A percentile compares a stretch with the other conserved stretches of the same genome.
These are phyloP conservation scores for Neofusicoccum umdonicola DNA, from an alignment of 2,329 filamentous ascomycete genomes.

Conservation along the genomic window DNA sequence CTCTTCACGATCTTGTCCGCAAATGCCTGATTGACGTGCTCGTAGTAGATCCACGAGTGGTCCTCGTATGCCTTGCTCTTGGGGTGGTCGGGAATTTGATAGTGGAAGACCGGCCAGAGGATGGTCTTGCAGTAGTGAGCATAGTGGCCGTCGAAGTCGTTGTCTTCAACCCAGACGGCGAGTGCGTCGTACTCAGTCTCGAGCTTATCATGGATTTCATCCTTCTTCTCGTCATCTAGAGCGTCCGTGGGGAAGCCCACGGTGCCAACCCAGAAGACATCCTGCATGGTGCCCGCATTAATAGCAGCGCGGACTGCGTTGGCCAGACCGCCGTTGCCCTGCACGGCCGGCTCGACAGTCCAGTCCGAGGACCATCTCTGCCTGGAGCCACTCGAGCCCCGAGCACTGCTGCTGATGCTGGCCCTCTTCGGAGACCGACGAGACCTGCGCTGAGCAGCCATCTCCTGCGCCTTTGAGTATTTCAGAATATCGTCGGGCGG, in stretches of 20 bases:
- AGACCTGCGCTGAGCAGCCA: slow-evolving; percentile 26
- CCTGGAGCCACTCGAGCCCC: slow-evolving; percentile 33
- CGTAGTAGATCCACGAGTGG: slow-evolving; percentile 94
- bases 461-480: slow-evolving; percentile 53
- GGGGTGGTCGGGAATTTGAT: slow-evolving; percentile 95
- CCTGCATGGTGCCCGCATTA: slow-evolving; percentile 65
- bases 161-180: slow-evolving; percentile 82
- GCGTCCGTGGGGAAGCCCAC: slow-evolving; percentile 92
- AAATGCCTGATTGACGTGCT: slow-evolving; percentile 88
- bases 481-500: slow-evolving; percentile 75
- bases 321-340: slow-evolving; percentile 87
- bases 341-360: slow-evolving; percentile 79
- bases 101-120: slow-evolving; percentile 96
- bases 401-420: slow-evolving; percentile 17
- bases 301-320: slow-evolving; percentile 81
- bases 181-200: slow-evolving; percentile 79
- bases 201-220: slow-evolving; percentile 78
- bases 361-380: slow-evolving; percentile 74
- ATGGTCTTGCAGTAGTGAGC: slow-evolving; percentile 97
- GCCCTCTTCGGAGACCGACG: slow-evolving; percentile 23
- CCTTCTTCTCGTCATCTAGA: slow-evolving; percentile 70
- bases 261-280: slow-evolving; percentile 88
- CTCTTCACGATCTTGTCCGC: slow-evolving; percentile 85
- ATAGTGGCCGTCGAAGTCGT: slow-evolving; percentile 92
- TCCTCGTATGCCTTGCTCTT: slow-evolving; percentile 98